Base-by-base conservation (phyloP, 305 asterid species). In the Striga hermonthica region DNA sequence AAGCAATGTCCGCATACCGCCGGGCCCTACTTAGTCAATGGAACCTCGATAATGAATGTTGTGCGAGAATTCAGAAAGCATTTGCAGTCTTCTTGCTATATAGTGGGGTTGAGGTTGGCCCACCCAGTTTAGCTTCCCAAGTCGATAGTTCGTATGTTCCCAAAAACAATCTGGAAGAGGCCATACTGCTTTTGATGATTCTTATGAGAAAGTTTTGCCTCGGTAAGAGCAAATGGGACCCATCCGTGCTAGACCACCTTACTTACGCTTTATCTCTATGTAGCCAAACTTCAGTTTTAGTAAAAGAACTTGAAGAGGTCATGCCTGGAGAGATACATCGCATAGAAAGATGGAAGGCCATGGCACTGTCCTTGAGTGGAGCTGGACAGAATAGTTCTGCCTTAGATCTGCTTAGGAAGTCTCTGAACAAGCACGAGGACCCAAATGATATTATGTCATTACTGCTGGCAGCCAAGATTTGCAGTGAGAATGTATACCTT, bases 11-110 rank as follows among this genome's bases (percentile, higher is more conserved):
- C 69, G 90, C 96, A 65, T 93, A 90, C 69, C 84, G 99, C 44
- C 88, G 96, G 64, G 96, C 95, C 68, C 81, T 93, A 66, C 88
- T 90, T 68, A 86, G 96, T 76, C 99, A 90, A 71, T 93, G 99
- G 99, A 88, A 84, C 79, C 92, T 93, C 48, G 92, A 88, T 66
- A 86, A 79, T 41, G 97, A 88, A 10, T 82, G 95, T 60, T 87
- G 95, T 75, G 96, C 91, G 31, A 88, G 99, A 83, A 84, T 93
- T 80, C 99, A 90, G 76, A 93, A 90, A 72, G 83, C 88, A 34
- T 93, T 88, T 80, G 97, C 97, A 16, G 73, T 93, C 70, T 86
- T 90, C 80, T 80, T 93, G 82, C 80, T 93, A 73, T 90, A 93
- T 69, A 76, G 90, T 76, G 97, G 96, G 68, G 90, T 88, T 45